phyloP scores from a whole-genome alignment of 352 stramenopile species.

The Globisporangium acanthophoron region DNA sequence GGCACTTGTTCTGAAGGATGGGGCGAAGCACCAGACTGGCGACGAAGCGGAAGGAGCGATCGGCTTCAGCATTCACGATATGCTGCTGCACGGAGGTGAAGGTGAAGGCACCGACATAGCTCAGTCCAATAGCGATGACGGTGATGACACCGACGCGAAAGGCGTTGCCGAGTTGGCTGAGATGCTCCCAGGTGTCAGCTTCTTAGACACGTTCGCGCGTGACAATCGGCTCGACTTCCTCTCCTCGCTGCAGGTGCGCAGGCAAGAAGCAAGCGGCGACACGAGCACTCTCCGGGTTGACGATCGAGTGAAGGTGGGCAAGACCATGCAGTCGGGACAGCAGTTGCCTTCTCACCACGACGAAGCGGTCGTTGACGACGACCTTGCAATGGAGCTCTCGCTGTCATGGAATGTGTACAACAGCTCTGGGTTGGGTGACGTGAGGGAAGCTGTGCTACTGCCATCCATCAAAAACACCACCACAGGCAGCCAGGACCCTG shows the following conservation, averaged over 20 bases:
- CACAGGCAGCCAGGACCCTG: not conserved
- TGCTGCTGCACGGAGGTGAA: slow-evolving; percentile 7
- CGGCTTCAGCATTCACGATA: not conserved
- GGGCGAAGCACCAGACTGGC: not conserved
- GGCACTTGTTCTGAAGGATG: not conserved
- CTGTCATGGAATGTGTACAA: not conserved
- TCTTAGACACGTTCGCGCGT: not conserved
- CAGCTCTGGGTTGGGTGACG: not conserved
- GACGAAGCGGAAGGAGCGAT: not conserved
- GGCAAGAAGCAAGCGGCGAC: not conserved
- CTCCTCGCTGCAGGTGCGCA: not conserved
- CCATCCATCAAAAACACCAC: not conserved
- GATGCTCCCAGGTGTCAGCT: not conserved
- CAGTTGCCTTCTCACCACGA: slow-evolving; percentile 17
- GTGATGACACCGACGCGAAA: not conserved
- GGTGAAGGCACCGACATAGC: slow-evolving; percentile 8
- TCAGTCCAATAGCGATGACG: slow-evolving; percentile 14
- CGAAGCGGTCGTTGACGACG: slow-evolving; percentile 3
- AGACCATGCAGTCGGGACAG: too few species aligned
- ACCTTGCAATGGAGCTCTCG: slow-evolving; percentile 2
- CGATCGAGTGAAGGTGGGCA: too few species aligned
- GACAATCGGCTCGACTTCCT: slow-evolving; percentile 4
- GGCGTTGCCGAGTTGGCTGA: not conserved
- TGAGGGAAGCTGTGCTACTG: not conserved
- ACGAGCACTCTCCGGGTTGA: too few species aligned